Evolutionary conservation across 1,284 basidiomycete genomes (phyloP), one percentile per base, ranked within the genome.

Genomic region (Phellopilus nigrolimitatus): DNA sequence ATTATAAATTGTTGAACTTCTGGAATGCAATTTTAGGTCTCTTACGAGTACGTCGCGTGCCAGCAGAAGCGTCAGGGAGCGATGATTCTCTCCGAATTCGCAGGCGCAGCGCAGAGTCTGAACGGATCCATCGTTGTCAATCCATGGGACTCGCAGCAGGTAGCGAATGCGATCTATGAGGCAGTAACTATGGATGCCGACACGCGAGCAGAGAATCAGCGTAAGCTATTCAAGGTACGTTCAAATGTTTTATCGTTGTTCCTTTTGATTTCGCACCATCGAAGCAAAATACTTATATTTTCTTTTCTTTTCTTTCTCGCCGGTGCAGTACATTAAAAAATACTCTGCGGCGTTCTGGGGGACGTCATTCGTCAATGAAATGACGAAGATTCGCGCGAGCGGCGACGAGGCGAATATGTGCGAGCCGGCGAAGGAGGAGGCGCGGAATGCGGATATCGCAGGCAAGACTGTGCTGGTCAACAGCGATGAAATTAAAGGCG

Each of bases 11-110:
- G n/a, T n/a, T n/a, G n/a, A n/a, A n/a, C n/a, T n/a, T n/a, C n/a
- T n/a, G n/a, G n/a, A 51, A 51, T 45, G 33, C 45, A 12, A n/a
- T n/a, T n/a, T n/a, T 59, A 95, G 93, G 93, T 98, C n/a, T 97
- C 95, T 8, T 99, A 99, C 71, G 97, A 99, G 68, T 99, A 99
- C 68, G 89, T 98, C 62, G 94, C 95, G 0, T 95, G 92, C 62
- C 97, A 99, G 66, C 83, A 91, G 61, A 83, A 88, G 49, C 80
- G 87, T 13, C 91, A 97, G 62, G 97, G 95, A 34, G 91, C 91
- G 9, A 94, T 99, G 89, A 95, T 99, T 64, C 78, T 99, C 7
- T 97, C 94, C 55, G 95, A 99, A 67, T 99, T 99, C 63, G 95
- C 97, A 0, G 97, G 95, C 41, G 95, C 97, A 2, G 95, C 97